Base-by-base conservation (phyloP, 2,329 filamentous ascomycete species). In the Amylocarpus encephaloides region DNA sequence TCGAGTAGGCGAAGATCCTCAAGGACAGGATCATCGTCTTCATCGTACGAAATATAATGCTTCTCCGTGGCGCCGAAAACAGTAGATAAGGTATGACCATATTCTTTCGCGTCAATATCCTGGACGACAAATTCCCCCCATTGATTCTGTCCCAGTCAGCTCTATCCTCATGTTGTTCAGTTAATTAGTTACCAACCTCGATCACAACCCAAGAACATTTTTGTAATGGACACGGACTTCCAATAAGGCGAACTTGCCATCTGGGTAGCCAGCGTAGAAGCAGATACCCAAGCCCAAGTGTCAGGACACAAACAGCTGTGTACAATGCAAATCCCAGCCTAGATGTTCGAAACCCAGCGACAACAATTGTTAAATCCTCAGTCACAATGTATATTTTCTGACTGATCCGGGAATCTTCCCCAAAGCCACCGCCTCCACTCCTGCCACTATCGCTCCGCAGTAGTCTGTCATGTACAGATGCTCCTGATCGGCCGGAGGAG, bases 381-480 rank as follows among this genome's bases (percentile, higher is more conserved):
- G 88, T 95, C 51, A 83, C 76, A 69, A 98, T 90, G 68, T 96
- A 93, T 19, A 96, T 78, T 70, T 96, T 97, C 68, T 98, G 93
- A 62, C 79, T 94, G 26, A 79, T 74, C 50, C 87, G 81, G 38
- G 81, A 80, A 10, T 78, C 79, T 36, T 72, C 73, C 44, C 77
- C 79, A 55, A 72, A 71, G 29, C 76, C 75, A 62, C 86, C 88
- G 29, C 73, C 76, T 55, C 83, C 78, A 11, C 88, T 93, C 46
- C 78, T 78, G 26, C 32, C 15, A 58, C 87, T 94, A 53, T 85
- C 81, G 52, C 80, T 80, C 55, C 86, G 79, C 44, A 89, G 77
- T 40, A 97, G 76, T 50, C 88, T 78, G 46, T 75, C 75, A 57
- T 76, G 79, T 43, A 78, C 72, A 1, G 76, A 85, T 51, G 61